A percentile compares a stretch with the other conserved stretches of the same genome.
These are phyloP conservation scores for Acacia confusa DNA, from an alignment of 306 rosid genomes.

Conservation along the genomic window DNA sequence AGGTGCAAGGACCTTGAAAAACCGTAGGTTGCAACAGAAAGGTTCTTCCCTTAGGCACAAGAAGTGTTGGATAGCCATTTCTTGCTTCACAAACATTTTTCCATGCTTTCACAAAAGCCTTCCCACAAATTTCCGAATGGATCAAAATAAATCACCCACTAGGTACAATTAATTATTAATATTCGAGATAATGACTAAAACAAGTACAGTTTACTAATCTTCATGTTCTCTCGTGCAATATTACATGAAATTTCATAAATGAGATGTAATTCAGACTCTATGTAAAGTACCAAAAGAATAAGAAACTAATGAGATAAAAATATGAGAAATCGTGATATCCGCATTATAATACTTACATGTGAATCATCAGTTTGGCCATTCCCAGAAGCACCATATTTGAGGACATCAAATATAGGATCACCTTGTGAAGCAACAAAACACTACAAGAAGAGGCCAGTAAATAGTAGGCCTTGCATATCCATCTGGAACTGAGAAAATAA, in stretches of 20 bases:
- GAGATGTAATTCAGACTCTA: not conserved
- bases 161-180: not conserved
- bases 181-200: not conserved
- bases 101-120: conserved; percentile 69
- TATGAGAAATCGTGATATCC: not conserved
- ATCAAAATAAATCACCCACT: not conserved
- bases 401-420: not conserved
- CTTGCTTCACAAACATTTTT: conserved; percentile 31
- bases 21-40: conserved; percentile 44
- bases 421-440: not conserved
- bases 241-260: not conserved
- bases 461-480: not conserved
- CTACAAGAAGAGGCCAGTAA: not conserved
- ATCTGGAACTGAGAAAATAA: not conserved
- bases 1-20: conserved; percentile 60
- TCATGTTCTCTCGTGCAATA: not conserved
- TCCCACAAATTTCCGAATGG: not conserved
- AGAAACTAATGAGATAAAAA: too few species aligned
- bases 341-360: not conserved
- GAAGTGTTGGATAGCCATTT: conserved; percentile 29
- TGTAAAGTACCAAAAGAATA: too few species aligned
- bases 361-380: not conserved
- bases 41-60: conserved; percentile 37
- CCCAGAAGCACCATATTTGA: not conserved
- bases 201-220: not conserved